Percentiles rank a stretch among this genome's conserved stretches.
Conservation (phyloP, 2,329 filamentous ascomycete genomes). For the Phoma sp. region DNA sequence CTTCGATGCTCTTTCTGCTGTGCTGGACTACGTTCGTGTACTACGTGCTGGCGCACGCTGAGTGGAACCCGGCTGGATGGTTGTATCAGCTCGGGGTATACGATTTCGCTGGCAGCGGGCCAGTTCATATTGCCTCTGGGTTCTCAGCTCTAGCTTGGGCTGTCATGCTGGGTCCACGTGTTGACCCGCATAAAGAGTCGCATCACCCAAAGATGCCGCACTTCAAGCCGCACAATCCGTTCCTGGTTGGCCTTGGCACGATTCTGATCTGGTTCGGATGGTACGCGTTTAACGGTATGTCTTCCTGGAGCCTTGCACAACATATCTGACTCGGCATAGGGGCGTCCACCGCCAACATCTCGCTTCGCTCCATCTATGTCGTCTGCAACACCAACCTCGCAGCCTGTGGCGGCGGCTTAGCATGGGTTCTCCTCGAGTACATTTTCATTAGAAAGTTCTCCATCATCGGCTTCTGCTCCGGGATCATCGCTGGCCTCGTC, state of each 20-base stretch:
- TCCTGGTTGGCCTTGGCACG: slow-evolving; percentile 75
- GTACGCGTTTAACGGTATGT: slow-evolving; percentile 52
- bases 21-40: slow-evolving; percentile 48
- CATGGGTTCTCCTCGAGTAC: slow-evolving; percentile 64
- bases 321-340: slow-evolving; percentile 15
- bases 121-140: slow-evolving; percentile 77
- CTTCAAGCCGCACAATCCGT: slow-evolving; percentile 77
- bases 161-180: slow-evolving; percentile 74
- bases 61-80: slow-evolving; percentile 79
- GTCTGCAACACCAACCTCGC: slow-evolving; percentile 67
- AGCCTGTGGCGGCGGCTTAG: slow-evolving; percentile 61
- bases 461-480: slow-evolving; percentile 61
- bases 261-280: slow-evolving; percentile 59
- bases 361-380: slow-evolving; percentile 61
- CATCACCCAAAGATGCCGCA: slow-evolving; percentile 59
- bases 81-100: slow-evolving; percentile 72
- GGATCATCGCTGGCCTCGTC: slow-evolving; percentile 64
- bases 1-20: slow-evolving; percentile 44
- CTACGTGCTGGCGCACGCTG: slow-evolving; percentile 73
- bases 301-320: slow-evolving; percentile 1
- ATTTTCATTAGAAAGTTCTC: slow-evolving; percentile 58
- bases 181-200: slow-evolving; percentile 64
- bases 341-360: slow-evolving; percentile 58
- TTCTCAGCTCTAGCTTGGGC: slow-evolving; percentile 76
- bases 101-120: slow-evolving; percentile 78